Percentiles rank a stretch among this genome's conserved stretches.
Conservation (phyloP, 371 early-diverging fungal species). For the Fennellomyces sp. region DNA sequence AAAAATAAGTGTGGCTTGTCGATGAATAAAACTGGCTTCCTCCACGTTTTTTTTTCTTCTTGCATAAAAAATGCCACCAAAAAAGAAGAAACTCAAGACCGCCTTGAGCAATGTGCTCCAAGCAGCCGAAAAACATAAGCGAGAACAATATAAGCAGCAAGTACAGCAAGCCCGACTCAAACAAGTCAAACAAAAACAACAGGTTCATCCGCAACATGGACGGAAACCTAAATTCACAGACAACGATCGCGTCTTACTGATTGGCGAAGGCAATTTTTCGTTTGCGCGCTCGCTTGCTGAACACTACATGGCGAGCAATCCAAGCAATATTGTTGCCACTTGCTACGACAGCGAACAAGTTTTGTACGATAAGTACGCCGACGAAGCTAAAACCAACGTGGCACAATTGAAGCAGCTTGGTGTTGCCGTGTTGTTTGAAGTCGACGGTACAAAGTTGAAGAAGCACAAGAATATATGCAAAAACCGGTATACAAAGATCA, state of each 20-base stretch:
- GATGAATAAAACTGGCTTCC: background rate
- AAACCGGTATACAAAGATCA: conserved; percentile 73
- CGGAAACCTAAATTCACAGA: conserved; percentile 44
- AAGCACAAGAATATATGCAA: conserved; percentile 59
- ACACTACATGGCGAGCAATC: conserved; percentile 49
- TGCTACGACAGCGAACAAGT: conserved; percentile 74
- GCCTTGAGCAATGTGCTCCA: conserved; percentile 10
- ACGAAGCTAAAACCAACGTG: conserved; percentile 70
- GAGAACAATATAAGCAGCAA: conserved; percentile 3
- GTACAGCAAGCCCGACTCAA: background rate
- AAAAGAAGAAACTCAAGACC: conserved; percentile 17
- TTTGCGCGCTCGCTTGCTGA: conserved; percentile 75
- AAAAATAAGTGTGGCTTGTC: background rate
- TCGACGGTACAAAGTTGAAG: conserved; percentile 82
- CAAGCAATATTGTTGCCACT: conserved; percentile 71
- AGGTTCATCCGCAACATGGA: conserved; percentile 11
- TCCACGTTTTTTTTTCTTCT: background rate
- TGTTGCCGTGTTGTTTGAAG: conserved; percentile 71
- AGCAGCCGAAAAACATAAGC: background rate
- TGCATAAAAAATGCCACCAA: conserved; percentile 7
- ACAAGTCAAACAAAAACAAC: conserved; percentile 13
- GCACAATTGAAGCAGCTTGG: conserved; percentile 58
- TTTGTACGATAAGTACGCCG: conserved; percentile 76
- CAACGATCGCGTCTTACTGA: conserved; percentile 59
- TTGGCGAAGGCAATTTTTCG: conserved; percentile 90